phyloP scores from a whole-genome alignment of 306 rosid species.

The Citrullus amarus region DNA sequence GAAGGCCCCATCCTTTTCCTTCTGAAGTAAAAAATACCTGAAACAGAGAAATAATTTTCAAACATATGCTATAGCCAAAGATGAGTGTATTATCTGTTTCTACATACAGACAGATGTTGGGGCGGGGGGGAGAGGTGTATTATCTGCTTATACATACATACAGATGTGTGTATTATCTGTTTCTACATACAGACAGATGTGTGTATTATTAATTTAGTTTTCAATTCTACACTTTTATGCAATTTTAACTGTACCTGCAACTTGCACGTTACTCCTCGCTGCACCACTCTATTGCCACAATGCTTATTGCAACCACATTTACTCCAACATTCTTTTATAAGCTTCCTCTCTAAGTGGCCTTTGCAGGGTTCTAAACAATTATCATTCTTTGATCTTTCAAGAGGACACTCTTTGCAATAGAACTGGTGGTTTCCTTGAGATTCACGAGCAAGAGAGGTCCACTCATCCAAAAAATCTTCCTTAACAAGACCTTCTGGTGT shows the following conservation, averaged over 20 bases:
- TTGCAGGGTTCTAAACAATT: conserved; percentile 75
- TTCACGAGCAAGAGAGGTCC: conserved; percentile 44
- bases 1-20: conserved; percentile 95
- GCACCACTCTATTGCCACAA: conserved; percentile 91
- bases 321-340: conserved; percentile 90
- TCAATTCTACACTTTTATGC: too few relatives aligned
- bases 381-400: conserved; percentile 54
- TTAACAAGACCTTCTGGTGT: conserved; percentile 48
- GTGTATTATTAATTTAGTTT: too few relatives aligned
- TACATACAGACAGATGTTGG: background rate
- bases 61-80: background rate
- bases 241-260: conserved; percentile 50
- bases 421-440: conserved; percentile 26
- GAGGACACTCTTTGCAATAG: conserved; percentile 68
- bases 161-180: too few relatives aligned
- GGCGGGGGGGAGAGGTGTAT: background rate
- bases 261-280: conserved; percentile 71
- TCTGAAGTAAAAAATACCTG: conserved; percentile 76
- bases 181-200: too few relatives aligned
- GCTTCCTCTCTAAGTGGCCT: conserved; percentile 68
- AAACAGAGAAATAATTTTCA: conserved; percentile 14
- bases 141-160: background rate
- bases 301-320: conserved; percentile 78
- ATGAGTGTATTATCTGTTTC: background rate
- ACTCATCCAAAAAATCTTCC: conserved; percentile 62